A percentile compares a stretch with the other conserved stretches of the same genome.
Evolutionary conservation across 140 eudicot genomes (phyloP).

Genomic region (Stevia rebaudiana): DNA sequence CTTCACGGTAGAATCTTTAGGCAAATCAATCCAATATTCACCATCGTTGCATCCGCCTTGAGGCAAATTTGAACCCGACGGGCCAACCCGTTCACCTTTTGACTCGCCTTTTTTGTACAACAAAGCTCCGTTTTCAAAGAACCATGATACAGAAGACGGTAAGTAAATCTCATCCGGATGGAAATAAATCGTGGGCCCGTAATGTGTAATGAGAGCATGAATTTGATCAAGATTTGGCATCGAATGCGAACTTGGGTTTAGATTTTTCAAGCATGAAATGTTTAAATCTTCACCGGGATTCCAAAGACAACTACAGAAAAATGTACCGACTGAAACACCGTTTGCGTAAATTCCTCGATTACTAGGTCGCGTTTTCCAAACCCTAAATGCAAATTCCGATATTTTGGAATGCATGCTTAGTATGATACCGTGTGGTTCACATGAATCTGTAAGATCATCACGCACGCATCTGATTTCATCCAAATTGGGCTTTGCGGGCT

Average conservation of each 20-base stretch:
- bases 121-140: conserved; percentile 71
- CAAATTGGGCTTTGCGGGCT: conserved; percentile 54
- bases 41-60: conserved; percentile 71
- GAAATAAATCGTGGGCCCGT: conserved; percentile 84
- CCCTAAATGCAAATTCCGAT: conserved; percentile 33
- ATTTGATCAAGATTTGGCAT: conserved; percentile 89
- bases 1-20: conserved; percentile 37
- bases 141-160: conserved; percentile 92
- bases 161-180: conserved; percentile 77
- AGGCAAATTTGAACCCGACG: conserved; percentile 68
- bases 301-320: conserved; percentile 56
- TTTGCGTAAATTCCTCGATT: conserved; percentile 62
- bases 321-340: conserved; percentile 69
- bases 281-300: conserved; percentile 38
- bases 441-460: conserved; percentile 65
- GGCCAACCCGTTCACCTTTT: conserved; percentile 45
- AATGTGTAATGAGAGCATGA: conserved; percentile 64
- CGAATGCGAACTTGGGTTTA: conserved; percentile 32
- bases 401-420: conserved; percentile 27
- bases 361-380: conserved; percentile 71
- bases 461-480: conserved; percentile 74
- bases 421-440: conserved; percentile 43
- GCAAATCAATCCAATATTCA: conserved; percentile 80
- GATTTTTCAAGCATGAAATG: conserved; percentile 65
- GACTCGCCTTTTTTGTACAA: conserved; percentile 41